phyloP scores from a whole-genome alignment of 805 yeast species.

The Wickerhamiella kurtzmanii region DNA sequence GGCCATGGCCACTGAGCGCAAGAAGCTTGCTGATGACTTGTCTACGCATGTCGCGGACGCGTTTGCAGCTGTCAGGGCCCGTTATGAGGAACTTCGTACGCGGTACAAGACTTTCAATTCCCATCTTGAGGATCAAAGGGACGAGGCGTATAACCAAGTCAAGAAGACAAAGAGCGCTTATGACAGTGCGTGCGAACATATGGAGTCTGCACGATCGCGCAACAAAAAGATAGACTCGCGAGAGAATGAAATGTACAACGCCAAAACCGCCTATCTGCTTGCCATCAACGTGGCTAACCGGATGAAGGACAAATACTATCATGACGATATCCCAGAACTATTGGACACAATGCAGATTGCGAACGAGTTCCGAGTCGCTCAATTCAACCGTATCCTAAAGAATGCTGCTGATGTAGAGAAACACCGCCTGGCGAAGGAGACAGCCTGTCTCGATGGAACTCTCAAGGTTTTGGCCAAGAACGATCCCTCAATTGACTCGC shows the following conservation, averaged over 20 bases:
- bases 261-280: conserved; percentile 74
- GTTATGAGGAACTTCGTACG: conserved; percentile 40
- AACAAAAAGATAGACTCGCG: conserved; percentile 51
- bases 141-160: conserved; percentile 40
- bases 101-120: conserved; percentile 48
- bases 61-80: conserved; percentile 38
- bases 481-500: conserved; percentile 58
- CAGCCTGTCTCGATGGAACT: conserved; percentile 34
- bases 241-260: conserved; percentile 69
- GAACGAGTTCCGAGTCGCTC: conserved; percentile 62
- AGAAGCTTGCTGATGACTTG: conserved; percentile 45
- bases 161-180: conserved; percentile 59
- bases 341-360: conserved; percentile 73
- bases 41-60: conserved; percentile 48
- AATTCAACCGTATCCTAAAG: conserved; percentile 55
- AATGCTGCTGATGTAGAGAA: conserved; percentile 33
- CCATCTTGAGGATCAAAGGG: conserved; percentile 37
- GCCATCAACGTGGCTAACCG: conserved; percentile 77
- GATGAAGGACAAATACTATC: conserved; percentile 80
- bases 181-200: conserved; percentile 63
- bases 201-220: conserved; percentile 71
- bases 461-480: conserved; percentile 53
- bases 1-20: conserved; percentile 53
- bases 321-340: conserved; percentile 85
- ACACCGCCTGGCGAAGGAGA: conserved; percentile 33